Evolutionary conservation across 2,329 filamentous ascomycete genomes (phyloP).

Genomic region (Alternaria infectoria): DNA sequence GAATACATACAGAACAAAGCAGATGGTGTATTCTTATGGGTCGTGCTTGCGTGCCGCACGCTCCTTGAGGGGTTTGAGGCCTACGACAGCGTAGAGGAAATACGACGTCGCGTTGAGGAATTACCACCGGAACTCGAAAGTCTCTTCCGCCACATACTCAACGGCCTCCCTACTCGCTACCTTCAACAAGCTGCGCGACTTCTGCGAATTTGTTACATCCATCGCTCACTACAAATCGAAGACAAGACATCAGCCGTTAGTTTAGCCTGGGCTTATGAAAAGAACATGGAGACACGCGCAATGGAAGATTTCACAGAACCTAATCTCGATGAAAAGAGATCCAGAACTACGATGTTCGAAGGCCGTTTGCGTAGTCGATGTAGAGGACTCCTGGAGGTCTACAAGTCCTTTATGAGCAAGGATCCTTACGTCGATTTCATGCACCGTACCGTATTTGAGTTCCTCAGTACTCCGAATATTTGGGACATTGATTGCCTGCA

Average conservation of each 20-base stretch:
- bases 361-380: neutral
- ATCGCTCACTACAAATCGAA: neutral
- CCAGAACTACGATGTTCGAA: neutral
- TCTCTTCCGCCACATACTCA: neutral
- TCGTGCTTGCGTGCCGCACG: neutral
- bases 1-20: neutral
- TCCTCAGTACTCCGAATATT: neutral
- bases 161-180: neutral
- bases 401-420: neutral
- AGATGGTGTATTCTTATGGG: neutral
- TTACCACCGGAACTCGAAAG: neutral
- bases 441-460: neutral
- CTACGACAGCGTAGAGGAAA: neutral
- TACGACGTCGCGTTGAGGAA: neutral
- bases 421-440: neutral
- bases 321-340: neutral
- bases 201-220: neutral
- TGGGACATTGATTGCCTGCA: neutral
- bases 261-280: neutral
- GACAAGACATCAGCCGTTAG: neutral
- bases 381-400: neutral
- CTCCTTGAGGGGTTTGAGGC: neutral
- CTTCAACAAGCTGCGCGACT: neutral
- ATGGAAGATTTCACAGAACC: neutral
- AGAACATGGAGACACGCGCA: neutral